These are phyloP conservation scores for Phytophthora pseudosyringae DNA, from an alignment of 352 stramenopile species.

Conservation along the genomic window DNA sequence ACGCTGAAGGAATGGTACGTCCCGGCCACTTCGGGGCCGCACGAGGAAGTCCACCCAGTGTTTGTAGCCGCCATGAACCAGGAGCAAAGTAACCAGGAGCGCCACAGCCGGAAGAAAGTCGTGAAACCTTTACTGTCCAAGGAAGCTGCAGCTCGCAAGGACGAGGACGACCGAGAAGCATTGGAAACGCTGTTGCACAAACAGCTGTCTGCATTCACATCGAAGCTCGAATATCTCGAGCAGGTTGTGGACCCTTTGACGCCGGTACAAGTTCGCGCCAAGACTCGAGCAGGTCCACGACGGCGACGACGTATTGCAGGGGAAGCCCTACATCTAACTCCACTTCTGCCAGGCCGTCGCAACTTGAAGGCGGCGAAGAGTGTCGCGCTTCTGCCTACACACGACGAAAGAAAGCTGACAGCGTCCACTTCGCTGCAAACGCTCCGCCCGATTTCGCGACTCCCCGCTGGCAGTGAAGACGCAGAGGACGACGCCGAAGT, in stretches of 20 bases:
- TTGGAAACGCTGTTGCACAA: constrained; percentile 19
- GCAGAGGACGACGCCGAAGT: constrained; percentile 38
- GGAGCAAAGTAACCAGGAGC: constrained; percentile 22
- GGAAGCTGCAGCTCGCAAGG: constrained; percentile 24
- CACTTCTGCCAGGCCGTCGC: constrained; percentile 8
- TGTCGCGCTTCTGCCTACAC: constrained; percentile 6
- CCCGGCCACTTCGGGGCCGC: constrained; percentile 11
- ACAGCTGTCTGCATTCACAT: constrained; percentile 35
- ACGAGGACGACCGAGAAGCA: constrained; percentile 31
- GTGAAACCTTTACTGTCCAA: constrained; percentile 22
- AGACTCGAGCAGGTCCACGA: constrained; percentile 21
- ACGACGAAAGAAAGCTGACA: constrained; percentile 7
- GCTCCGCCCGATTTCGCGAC: constrained; percentile 1
- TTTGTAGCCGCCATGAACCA: constrained; percentile 42
- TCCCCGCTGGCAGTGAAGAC: constrained; percentile 23
- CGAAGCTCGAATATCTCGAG: constrained; percentile 50
- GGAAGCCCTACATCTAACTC: constrained; percentile 26
- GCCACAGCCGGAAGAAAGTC: constrained; percentile 10
- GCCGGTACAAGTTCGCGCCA: constrained; percentile 4
- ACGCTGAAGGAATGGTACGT: constrained; percentile 63
- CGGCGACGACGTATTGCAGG: constrained; percentile 21
- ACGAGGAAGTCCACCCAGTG: constrained; percentile 49
- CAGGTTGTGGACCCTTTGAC: constrained; percentile 4
- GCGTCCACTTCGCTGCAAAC: constrained; percentile 26
- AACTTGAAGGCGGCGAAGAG: constrained; percentile 24